phyloP scores from a whole-genome alignment of 371 early-diverging fungal genomes.

The Syncephalastrum sp. region DNA sequence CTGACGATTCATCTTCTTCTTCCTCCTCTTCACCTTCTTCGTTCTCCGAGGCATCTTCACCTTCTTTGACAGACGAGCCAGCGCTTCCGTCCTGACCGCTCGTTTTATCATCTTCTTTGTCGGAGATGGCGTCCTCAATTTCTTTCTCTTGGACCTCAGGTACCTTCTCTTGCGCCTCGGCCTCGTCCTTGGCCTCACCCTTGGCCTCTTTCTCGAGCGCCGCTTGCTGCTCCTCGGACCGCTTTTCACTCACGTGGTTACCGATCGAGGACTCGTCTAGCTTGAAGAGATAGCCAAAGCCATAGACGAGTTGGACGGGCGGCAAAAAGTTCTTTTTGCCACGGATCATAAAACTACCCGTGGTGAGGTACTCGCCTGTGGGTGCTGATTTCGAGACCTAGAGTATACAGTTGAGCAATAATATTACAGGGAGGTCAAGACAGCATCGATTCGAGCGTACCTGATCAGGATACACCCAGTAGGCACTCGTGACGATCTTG shows the following conservation, averaged over 20 bases:
- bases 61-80: background rate
- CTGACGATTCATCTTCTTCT: conserved; percentile 21
- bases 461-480: conserved; percentile 94
- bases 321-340: conserved; percentile 97
- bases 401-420: background rate
- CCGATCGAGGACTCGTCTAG: conserved; percentile 78
- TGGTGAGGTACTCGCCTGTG: conserved; percentile 94
- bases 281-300: conserved; percentile 93
- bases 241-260: conserved; percentile 62
- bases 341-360: conserved; percentile 97
- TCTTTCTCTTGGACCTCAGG: background rate
- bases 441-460: conserved; percentile 12
- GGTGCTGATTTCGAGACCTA: conserved; percentile 94
- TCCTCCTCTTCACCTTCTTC: conserved; percentile 10
- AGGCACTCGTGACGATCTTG: conserved; percentile 94
- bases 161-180: background rate
- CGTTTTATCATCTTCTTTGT: too few species aligned
- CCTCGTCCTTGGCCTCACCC: conserved; percentile 7
- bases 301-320: conserved; percentile 95
- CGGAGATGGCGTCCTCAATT: background rate
- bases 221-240: conserved; percentile 20
- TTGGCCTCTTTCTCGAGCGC: conserved; percentile 6
- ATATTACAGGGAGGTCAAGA: background rate
- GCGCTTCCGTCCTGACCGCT: background rate
- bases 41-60: background rate